Evolutionary conservation across 164 flowering plant genomes (phyloP).

Genomic region (Vitis labrusca): DNA sequence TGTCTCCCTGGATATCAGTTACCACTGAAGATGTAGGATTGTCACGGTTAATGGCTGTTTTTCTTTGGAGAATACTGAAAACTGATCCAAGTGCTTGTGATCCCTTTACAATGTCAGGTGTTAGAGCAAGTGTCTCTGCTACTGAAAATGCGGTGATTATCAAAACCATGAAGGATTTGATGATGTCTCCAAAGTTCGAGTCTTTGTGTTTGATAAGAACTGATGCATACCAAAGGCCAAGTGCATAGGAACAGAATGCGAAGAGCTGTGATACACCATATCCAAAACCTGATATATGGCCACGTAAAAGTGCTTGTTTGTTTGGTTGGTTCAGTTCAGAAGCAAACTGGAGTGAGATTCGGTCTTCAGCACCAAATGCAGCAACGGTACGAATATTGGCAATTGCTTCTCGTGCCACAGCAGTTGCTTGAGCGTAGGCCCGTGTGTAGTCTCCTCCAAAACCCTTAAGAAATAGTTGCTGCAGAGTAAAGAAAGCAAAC

Average conservation of each 20-base stretch:
- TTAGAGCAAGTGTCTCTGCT: slow-evolving; percentile 73
- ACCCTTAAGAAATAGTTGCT: slow-evolving; percentile 77
- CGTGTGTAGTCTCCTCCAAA: slow-evolving; percentile 66
- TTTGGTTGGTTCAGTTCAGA: slow-evolving; percentile 44
- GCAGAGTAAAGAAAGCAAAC: slow-evolving; percentile 20
- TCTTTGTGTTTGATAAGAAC: slow-evolving; percentile 40
- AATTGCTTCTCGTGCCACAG: slow-evolving; percentile 78
- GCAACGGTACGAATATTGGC: slow-evolving; percentile 74
- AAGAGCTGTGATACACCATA: slow-evolving; percentile 67
- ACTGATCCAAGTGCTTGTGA: slow-evolving; percentile 67
- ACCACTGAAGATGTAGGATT: slow-evolving; percentile 33
- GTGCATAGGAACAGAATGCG: slow-evolving; percentile 61
- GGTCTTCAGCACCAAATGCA: slow-evolving; percentile 71
- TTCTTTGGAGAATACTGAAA: slow-evolving; percentile 54
- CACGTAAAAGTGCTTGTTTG: slow-evolving; percentile 52
- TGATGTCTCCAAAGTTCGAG: slow-evolving; percentile 60
- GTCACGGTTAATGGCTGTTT: slow-evolving; percentile 48
- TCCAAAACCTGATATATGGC: slow-evolving; percentile 73
- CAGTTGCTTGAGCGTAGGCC: slow-evolving; percentile 53
- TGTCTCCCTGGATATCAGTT: slow-evolving; percentile 49
- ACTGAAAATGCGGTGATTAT: slow-evolving; percentile 60
- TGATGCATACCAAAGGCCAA: slow-evolving; percentile 82
- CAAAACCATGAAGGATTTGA: slow-evolving; percentile 72
- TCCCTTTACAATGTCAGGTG: slow-evolving; percentile 68
- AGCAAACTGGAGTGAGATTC: slow-evolving; percentile 41